Evolutionary conservation across 23 red algal species (phyloP), one percentile per base, ranked within the genome.

Genomic region (Cyanidiococcus yangmingshanensis): DNA sequence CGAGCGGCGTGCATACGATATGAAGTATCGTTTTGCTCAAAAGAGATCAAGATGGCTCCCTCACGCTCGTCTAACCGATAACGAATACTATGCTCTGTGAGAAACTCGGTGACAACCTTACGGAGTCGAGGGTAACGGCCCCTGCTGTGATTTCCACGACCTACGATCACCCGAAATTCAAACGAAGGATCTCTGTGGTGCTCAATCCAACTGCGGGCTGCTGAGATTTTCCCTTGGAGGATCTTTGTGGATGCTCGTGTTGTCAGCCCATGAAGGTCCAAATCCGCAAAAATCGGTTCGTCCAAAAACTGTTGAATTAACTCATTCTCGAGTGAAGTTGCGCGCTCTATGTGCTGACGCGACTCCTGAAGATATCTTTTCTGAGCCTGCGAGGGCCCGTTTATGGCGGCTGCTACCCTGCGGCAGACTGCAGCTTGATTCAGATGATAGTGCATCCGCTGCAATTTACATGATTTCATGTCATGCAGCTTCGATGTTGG

Each of bases 81-180:
- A 54, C 45, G 21, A 54, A 54, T 54, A 21, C 45, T 21, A 21
- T 15, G 45, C 45, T 15, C 21, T 54, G 45, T 21, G 12, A 54
- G 7, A 7, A 7, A 21, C 45, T 54, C 45, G 21, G 7, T 54
- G 45, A 54, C 45, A 21, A 54, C 45, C 45, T 54, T 7, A 54
- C 12, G 12, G 21, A 54, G 45, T 54, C 45, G 45, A 54, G 45
- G 12, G 12, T 54, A 15, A 7, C 45, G 45, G 21, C 12, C 21
- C 7, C 45, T 7, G 63, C 27, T 71, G 63, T 71, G 63, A 7
- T 12, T 27, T 27, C 63, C 63, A 35, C 63, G 63, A 29, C 63
- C 63, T 7, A 71, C 63, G 32, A 71, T 71, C 16, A 71, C 63
- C 16, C 63, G 63, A 25, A 71, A 25, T 25, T 35, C 16, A 71